Conservation (phyloP, 805 yeast genomes). For the Yarrowia sp. region DNA sequence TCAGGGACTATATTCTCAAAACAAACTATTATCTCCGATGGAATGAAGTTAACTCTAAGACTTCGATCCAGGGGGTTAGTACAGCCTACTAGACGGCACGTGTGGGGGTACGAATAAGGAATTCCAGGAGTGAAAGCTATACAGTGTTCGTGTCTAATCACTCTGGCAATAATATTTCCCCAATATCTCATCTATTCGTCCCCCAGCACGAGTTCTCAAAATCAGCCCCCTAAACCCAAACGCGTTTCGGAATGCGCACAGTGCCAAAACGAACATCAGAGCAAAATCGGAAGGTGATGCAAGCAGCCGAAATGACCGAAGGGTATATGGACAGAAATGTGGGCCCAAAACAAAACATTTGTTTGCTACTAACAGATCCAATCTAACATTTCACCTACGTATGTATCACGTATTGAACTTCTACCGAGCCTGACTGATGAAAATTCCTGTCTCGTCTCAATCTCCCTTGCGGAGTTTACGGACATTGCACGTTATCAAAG, state of each 20-base stretch:
- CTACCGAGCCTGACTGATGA: no score
- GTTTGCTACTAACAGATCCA: no score
- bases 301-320: constrained; percentile 10
- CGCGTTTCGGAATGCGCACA: constrained; percentile 11
- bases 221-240: constrained; percentile 1
- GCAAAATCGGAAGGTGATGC: no score
- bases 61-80: neutral
- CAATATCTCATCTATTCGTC: neutral
- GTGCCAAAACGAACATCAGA: no score
- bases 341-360: neutral
- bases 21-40: constrained; percentile 16
- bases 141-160: neutral
- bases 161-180: neutral
- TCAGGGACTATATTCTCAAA: neutral
- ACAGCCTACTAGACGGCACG: neutral
- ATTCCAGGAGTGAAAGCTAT: neutral
- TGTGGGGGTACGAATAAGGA: no score
- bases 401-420: no score
- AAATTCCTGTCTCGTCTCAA: neutral
- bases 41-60: constrained; percentile 16
- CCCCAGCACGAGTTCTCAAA: neutral
- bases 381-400: no score
- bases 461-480: neutral
- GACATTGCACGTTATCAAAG: neutral
- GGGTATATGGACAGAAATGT: neutral